These are phyloP conservation scores for Leptodermis oblonga DNA, from an alignment of 257 asterid species.

Conservation along the genomic window DNA sequence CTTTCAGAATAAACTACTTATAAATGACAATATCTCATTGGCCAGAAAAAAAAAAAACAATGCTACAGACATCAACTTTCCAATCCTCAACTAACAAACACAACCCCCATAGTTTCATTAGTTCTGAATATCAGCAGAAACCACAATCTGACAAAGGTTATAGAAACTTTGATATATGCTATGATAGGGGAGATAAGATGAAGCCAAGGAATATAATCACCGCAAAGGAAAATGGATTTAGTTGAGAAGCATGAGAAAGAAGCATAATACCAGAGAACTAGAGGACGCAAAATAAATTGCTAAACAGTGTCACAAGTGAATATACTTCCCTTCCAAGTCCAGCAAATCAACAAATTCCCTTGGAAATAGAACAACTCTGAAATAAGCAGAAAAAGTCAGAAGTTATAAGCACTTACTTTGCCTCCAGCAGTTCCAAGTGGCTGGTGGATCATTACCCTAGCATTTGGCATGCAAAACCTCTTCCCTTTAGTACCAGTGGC, in stretches of 20 bases:
- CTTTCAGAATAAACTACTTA: not conserved
- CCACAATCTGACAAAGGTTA: not conserved
- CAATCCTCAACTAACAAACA: not conserved
- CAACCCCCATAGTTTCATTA: not conserved
- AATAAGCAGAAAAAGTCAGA: not conserved
- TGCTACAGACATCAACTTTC: not conserved
- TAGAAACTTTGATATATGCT: not conserved
- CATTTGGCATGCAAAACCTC: conserved; percentile 96
- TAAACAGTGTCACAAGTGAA: not conserved
- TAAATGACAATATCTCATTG: not conserved
- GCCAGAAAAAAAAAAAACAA: too few species aligned
- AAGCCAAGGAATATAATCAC: not conserved
- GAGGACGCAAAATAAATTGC: not conserved
- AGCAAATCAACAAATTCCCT: not conserved
- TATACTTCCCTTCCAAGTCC: not conserved
- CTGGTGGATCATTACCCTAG: conserved; percentile 95
- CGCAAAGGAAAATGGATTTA: not conserved
- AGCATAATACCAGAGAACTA: not conserved
- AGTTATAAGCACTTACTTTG: conserved; percentile 36
- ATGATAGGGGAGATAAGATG: not conserved
- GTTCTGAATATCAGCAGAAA: not conserved
- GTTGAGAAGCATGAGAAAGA: not conserved
- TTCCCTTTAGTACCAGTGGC: conserved; percentile 91
- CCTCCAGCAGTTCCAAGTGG: conserved; percentile 89
- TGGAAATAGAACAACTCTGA: not conserved